phyloP scores from a whole-genome alignment of 768 basidiomycete genomes.

The Cystofilobasidium macerans region DNA sequence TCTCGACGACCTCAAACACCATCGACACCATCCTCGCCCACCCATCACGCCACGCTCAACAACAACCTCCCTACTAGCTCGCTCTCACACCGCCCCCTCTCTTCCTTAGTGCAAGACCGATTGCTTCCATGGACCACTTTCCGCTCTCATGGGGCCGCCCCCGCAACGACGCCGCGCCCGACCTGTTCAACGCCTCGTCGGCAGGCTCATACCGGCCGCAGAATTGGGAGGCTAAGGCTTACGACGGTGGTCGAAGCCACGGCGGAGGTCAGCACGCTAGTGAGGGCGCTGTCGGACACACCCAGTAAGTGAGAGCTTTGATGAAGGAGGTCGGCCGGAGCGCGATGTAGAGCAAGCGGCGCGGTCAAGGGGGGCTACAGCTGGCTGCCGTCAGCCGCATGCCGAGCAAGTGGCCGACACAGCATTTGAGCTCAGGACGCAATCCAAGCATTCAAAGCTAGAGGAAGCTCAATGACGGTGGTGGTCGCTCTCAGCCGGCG shows the following conservation, averaged over 20 bases:
- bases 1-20: too few relatives aligned
- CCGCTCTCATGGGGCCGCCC: slow-evolving; percentile 25
- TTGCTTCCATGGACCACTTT: slow-evolving; percentile 21
- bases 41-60: too few relatives aligned
- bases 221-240: slow-evolving; percentile 26
- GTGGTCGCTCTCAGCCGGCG: too few relatives aligned
- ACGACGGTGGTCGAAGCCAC: slow-evolving; percentile 9
- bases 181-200: slow-evolving; percentile 9
- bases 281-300: slow-evolving; percentile 14
- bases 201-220: slow-evolving; percentile 7
- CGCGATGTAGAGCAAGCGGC: too few relatives aligned
- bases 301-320: slow-evolving; percentile 9
- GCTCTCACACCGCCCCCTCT: background rate
- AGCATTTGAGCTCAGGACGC: too few relatives aligned
- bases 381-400: too few relatives aligned
- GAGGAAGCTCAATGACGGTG: too few relatives aligned
- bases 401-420: too few relatives aligned
- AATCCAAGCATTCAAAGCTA: too few relatives aligned
- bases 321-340: background rate
- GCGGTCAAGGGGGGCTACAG: too few relatives aligned
- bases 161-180: slow-evolving; percentile 12
- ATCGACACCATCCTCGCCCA: too few relatives aligned
- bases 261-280: background rate
- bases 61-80: background rate
- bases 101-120: background rate